Percentiles rank a stretch among this genome's conserved stretches.
Conservation (phyloP, 1,284 basidiomycete genomes). For the Tilletia walkeri region DNA sequence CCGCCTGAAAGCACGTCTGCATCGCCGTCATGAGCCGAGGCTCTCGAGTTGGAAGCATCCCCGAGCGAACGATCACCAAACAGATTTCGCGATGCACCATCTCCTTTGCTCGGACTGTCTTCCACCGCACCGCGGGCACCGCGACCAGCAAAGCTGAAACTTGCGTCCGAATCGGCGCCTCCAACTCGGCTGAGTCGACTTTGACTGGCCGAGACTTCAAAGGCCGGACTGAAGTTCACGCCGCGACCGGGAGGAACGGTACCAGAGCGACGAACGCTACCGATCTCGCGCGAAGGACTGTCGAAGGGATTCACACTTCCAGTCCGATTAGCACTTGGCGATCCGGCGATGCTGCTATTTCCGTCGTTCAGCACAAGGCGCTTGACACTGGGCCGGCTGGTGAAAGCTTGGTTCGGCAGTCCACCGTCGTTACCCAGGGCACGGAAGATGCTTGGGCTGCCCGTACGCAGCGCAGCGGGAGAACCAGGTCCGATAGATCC, state of each 20-base stretch:
- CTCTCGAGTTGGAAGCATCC: neutral
- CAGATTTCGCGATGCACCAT: constrained; percentile 25
- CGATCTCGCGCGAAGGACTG: constrained; percentile 21
- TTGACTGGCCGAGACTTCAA: constrained; percentile 24
- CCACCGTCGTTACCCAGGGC: constrained; percentile 63
- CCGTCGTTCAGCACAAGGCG: constrained; percentile 76
- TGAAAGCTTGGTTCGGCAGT: constrained; percentile 62
- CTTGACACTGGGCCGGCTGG: constrained; percentile 80
- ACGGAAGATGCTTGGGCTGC: constrained; percentile 49
- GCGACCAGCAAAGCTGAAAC: constrained; percentile 26
- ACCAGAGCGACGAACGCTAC: constrained; percentile 30
- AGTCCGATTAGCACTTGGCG: constrained; percentile 24
- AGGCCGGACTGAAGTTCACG: constrained; percentile 47
- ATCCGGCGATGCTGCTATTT: constrained; percentile 28
- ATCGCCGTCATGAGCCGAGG: neutral
- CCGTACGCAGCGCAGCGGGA: constrained; percentile 30
- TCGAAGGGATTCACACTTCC: constrained; percentile 34
- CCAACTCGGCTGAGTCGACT: neutral
- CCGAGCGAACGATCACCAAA: neutral
- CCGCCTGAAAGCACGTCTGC: neutral
- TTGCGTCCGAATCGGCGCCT: neutral
- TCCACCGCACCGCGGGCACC: constrained; percentile 30
- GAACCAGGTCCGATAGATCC: constrained; percentile 5
- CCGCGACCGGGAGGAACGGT: constrained; percentile 30
- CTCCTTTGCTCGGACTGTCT: constrained; percentile 21